Conservation (phyloP, 768 basidiomycete genomes). For the Floccularia luteovirens region DNA sequence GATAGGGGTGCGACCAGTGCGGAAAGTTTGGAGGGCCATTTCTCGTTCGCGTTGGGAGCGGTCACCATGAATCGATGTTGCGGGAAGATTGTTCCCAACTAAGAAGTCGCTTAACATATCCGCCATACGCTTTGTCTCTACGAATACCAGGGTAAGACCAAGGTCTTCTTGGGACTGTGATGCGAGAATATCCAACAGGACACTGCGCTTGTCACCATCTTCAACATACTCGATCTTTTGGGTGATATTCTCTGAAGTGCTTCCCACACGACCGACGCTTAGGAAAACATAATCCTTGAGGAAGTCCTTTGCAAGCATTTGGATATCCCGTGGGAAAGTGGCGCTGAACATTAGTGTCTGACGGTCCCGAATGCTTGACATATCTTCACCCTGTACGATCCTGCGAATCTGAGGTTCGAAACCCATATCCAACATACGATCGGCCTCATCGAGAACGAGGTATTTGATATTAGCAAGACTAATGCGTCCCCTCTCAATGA, state of each 20-base stretch:
- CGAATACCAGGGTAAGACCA: slow-evolving; percentile 92
- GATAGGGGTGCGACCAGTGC: slow-evolving; percentile 89
- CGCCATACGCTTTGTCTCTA: slow-evolving; percentile 99
- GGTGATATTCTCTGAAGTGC: slow-evolving; percentile 98
- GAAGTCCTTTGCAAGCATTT: slow-evolving; percentile 93
- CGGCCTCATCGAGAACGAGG: slow-evolving; percentile 97
- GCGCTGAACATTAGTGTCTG: slow-evolving; percentile 99
- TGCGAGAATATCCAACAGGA: slow-evolving; percentile 87
- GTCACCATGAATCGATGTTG: slow-evolving; percentile 98
- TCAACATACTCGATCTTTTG: slow-evolving; percentile 99
- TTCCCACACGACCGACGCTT: slow-evolving; percentile 96
- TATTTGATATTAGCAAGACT: slow-evolving; percentile 95
- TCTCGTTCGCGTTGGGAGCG: slow-evolving; percentile 98
- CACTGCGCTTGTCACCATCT: slow-evolving; percentile 93
- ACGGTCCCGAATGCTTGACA: slow-evolving; percentile 87
- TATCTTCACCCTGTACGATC: slow-evolving; percentile 97
- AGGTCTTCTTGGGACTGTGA: slow-evolving; percentile 56
- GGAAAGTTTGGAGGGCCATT: slow-evolving; percentile 91
- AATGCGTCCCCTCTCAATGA: slow-evolving; percentile 97
- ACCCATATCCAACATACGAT: slow-evolving; percentile 99
- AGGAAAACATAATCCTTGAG: slow-evolving; percentile 99
- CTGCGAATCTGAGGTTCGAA: slow-evolving; percentile 99
- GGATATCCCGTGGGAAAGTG: slow-evolving; percentile 98
- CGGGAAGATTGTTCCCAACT: slow-evolving; percentile 70
- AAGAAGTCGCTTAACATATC: slow-evolving; percentile 98